Base-by-base conservation (phyloP, 257 asterid species). In the Asclepias syriaca region DNA sequence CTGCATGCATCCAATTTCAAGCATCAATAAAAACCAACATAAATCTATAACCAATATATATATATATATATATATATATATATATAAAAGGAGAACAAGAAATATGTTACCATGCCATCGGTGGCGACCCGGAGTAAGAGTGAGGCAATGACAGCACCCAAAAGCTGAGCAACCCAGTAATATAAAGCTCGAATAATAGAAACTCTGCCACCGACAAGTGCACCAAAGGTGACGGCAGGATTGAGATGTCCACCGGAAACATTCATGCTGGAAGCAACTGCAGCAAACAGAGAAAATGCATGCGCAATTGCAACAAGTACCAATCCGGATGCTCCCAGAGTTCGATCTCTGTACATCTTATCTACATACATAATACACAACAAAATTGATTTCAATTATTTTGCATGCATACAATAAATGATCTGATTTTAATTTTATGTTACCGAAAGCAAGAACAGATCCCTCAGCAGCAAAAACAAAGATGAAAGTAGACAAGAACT, bases 131-230 rank as follows among this genome's bases (percentile, higher is more conserved):
- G 82, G 40, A 95, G 65, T 43, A 92, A 80, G 11, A 85, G 85
- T 39, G 97, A 81, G 3, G 98, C 98, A 0, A 95, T 50, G 0
- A 95, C 86, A 0, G 99, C 87, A 8, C 96, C 99, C 66, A 92
- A 40, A 37, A 95, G 92, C 89, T 95, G 99, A n/a, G 99, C 98
- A 34, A 85, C 54, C 99, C 98, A 95, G 77, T 95, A 92, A 85
- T 82, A 92, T 8, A 92, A 5, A 0, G 98, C 96, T 10, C 96
- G 93, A 3, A 95, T 79, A 7, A 95, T 12, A 7, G 98, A 86
- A 54, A 91, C 80, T 65, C 99, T 76, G 2, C 98, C 99, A 2
- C 97, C 92, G 0, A 94, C 98, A 0, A 94, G 95, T 1, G 98
- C 91, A 3, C 96, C 99, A 7, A 94, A 88, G 58, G 99, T 94